Conservation (phyloP, 2,329 filamentous ascomycete genomes). For the Alternaria brassicicola region DNA sequence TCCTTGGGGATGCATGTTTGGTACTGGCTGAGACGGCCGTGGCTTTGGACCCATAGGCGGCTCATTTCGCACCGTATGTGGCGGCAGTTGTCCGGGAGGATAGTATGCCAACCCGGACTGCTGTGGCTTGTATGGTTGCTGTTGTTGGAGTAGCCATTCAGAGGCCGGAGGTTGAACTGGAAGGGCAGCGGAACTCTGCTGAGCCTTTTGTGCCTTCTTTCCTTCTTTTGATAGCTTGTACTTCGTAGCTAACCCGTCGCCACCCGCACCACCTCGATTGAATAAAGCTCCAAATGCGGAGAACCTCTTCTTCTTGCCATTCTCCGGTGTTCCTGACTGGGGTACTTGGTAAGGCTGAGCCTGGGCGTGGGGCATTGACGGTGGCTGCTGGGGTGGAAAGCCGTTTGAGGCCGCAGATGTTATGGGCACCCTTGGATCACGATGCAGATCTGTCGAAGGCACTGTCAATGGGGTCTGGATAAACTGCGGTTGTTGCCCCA, state of each 20-base stretch:
- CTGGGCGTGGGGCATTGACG: conserved; percentile 13
- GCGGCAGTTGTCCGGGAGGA: conserved; percentile 18
- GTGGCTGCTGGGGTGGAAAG: conserved; percentile 31
- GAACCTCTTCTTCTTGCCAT: conserved; percentile 53
- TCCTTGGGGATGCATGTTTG: conserved; percentile 20
- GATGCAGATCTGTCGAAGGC: conserved; percentile 37
- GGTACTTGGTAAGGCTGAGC: conserved; percentile 20
- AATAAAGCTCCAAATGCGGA: conserved; percentile 54
- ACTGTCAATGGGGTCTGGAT: conserved; percentile 39
- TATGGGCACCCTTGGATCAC: conserved; percentile 35
- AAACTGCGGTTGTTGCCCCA: conserved; percentile 38
- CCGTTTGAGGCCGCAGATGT: conserved; percentile 30
- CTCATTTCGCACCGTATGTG: conserved; percentile 26
- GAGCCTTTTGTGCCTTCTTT: conserved; percentile 44
- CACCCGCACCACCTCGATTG: conserved; percentile 46
- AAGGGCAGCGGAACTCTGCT: conserved; percentile 30
- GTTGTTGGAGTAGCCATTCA: conserved; percentile 28
- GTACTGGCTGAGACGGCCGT: conserved; percentile 16
- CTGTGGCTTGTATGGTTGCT: conserved; percentile 23
- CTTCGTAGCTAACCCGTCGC: conserved; percentile 32
- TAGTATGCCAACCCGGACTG: conserved; percentile 26
- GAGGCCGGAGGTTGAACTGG: conserved; percentile 13
- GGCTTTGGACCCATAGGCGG: conserved; percentile 22
- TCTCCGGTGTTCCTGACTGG: conserved; percentile 26
- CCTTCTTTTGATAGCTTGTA: conserved; percentile 48